Percentiles rank a stretch among this genome's conserved stretches.
phyloP scores from a whole-genome alignment of 225 moss, liverwort and hornwort species.

The Climacium dendroides region DNA sequence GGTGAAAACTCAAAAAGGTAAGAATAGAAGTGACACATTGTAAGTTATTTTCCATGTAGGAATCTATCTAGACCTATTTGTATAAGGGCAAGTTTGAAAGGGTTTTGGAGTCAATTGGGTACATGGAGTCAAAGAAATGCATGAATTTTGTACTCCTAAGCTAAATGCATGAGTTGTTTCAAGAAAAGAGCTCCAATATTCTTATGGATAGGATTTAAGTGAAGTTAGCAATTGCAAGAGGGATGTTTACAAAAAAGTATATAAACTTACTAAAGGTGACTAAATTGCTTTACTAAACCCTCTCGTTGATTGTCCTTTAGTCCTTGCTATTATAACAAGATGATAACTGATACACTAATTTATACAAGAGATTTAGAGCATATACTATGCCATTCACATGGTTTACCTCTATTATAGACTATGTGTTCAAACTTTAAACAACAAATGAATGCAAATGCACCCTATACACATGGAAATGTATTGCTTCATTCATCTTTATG shows the following conservation, averaged over 20 bases:
- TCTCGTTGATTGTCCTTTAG: not conserved
- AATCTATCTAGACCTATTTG: too few relatives aligned
- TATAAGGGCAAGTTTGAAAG: not conserved
- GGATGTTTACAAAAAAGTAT: not conserved
- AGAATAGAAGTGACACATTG: too few relatives aligned
- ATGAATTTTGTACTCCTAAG: not conserved
- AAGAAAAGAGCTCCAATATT: not conserved
- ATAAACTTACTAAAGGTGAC: not conserved
- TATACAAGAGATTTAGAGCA: not conserved
- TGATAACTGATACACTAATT: accelerated
- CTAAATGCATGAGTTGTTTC: accelerated
- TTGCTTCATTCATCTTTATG: not conserved
- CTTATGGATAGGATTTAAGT: not conserved
- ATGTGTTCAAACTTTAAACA: not conserved
- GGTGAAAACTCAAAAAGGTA: too few relatives aligned
- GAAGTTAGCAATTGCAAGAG: not conserved
- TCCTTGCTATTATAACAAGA: not conserved
- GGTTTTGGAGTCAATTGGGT: not conserved
- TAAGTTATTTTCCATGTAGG: too few relatives aligned
- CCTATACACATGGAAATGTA: accelerated
- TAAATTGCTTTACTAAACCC: not conserved
- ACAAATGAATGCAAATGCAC: not conserved
- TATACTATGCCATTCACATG: accelerated
- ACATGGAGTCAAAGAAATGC: not conserved
- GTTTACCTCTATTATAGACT: not conserved